A percentile compares a stretch with the other conserved stretches of the same genome.
These are phyloP conservation scores for Chenopodium quinoa DNA, from an alignment of 148 eudicot species.

Conservation along the genomic window DNA sequence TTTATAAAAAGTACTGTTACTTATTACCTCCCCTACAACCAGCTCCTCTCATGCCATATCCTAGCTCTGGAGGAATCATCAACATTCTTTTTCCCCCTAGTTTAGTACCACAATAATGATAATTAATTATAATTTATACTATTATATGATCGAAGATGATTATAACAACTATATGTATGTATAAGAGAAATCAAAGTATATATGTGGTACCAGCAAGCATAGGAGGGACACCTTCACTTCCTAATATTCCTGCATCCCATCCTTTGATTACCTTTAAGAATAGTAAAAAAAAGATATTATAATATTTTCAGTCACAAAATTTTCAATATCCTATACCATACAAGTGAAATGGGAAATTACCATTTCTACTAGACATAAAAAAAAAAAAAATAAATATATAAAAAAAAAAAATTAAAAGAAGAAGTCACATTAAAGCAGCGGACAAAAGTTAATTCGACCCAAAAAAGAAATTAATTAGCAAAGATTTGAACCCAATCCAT, in stretches of 20 bases:
- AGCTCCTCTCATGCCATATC: slow-evolving; percentile 81
- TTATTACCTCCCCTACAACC: slow-evolving; percentile 85
- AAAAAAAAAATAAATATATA: too few relatives aligned
- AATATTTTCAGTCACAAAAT: background rate
- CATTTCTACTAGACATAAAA: too few relatives aligned
- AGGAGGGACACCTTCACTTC: slow-evolving; percentile 81
- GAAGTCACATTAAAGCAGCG: too few relatives aligned
- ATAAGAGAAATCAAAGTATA: background rate
- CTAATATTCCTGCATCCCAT: slow-evolving; percentile 88
- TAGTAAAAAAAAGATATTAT: background rate
- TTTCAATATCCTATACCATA: too few relatives aligned
- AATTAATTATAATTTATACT: too few relatives aligned
- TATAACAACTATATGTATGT: background rate
- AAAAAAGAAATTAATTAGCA: too few relatives aligned
- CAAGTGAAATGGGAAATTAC: too few relatives aligned
- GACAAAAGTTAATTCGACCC: too few relatives aligned
- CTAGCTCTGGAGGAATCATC: slow-evolving; percentile 76
- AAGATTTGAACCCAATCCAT: too few relatives aligned
- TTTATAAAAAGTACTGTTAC: background rate
- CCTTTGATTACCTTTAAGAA: slow-evolving; percentile 81
- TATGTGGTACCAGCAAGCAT: slow-evolving; percentile 70
- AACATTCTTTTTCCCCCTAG: slow-evolving; percentile 77
- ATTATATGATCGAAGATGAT: background rate
- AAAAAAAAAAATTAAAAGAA: too few relatives aligned
- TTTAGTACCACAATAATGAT: background rate